Conservation (phyloP, 495 filamentous ascomycete species). For the Hyaloscypha variabilis region DNA sequence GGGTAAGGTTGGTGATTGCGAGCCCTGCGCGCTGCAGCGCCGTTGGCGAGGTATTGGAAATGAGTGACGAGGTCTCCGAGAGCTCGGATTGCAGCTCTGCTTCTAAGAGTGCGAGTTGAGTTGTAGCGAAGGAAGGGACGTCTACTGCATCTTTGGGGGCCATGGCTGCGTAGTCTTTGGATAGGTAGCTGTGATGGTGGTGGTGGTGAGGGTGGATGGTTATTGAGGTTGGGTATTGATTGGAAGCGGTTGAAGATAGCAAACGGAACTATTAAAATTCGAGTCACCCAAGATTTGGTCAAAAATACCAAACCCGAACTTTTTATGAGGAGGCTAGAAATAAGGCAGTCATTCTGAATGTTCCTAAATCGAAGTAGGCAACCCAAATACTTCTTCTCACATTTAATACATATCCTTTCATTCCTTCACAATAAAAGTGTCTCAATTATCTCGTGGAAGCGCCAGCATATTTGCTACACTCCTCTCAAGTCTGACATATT, state of each 20-base stretch:
- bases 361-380: no score
- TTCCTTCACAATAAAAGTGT: no score
- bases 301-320: background rate
- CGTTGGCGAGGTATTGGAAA: slow-evolving; percentile 69
- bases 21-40: slow-evolving; percentile 83
- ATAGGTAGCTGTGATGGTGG: slow-evolving; percentile 3
- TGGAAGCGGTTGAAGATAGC: slow-evolving; percentile 8
- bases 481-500: no score
- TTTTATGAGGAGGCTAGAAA: no score
- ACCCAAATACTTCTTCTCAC: no score
- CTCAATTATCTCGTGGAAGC: no score
- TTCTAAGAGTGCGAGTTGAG: slow-evolving; percentile 77
- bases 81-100: slow-evolving; percentile 81
- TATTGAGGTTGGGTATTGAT: background rate
- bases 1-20: slow-evolving; percentile 77
- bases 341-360: no score
- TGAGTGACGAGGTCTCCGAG: slow-evolving; percentile 68
- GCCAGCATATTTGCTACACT: no score
- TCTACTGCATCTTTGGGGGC: slow-evolving; percentile 50
- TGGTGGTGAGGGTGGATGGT: slow-evolving; percentile 18
- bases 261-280: background rate
- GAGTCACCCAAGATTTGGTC: background rate
- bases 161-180: slow-evolving; percentile 34
- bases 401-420: no score
- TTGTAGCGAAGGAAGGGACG: slow-evolving; percentile 74